phyloP scores from a whole-genome alignment of 2,329 filamentous ascomycete genomes.

The Metarhizium guizhouense region DNA sequence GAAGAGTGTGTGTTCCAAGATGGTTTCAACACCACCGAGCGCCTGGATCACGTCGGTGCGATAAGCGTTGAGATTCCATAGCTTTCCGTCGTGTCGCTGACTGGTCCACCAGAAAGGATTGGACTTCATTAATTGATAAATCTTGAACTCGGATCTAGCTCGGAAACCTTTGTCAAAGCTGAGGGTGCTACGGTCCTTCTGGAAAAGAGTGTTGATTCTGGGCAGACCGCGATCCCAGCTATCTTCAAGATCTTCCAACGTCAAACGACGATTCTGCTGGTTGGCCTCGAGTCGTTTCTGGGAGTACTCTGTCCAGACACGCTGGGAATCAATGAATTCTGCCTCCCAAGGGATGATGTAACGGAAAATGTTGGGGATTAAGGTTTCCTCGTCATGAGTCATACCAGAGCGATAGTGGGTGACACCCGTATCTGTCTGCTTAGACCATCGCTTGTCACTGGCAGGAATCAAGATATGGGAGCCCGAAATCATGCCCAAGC shows the following conservation, averaged over 20 bases:
- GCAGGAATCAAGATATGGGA: slow-evolving; percentile 96
- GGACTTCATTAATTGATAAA: slow-evolving; percentile 97
- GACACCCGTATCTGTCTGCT: slow-evolving; percentile 94
- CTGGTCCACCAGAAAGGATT: slow-evolving; percentile 99
- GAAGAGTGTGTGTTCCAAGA: slow-evolving; percentile 92
- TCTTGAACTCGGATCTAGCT: slow-evolving; percentile 91
- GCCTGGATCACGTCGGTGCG: slow-evolving; percentile 96
- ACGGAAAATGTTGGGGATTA: slow-evolving; percentile 98
- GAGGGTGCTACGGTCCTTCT: slow-evolving; percentile 93
- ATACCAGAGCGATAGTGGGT: slow-evolving; percentile 96
- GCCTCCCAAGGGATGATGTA: slow-evolving; percentile 99
- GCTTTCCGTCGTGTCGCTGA: slow-evolving; percentile 90
- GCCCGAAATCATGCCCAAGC: slow-evolving; percentile 96
- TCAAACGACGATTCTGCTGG: slow-evolving; percentile 90
- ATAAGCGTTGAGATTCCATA: slow-evolving; percentile 96
- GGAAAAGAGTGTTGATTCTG: slow-evolving; percentile 97
- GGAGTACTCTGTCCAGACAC: slow-evolving; percentile 98
- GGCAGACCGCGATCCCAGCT: slow-evolving; percentile 97
- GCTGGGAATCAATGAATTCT: slow-evolving; percentile 97
- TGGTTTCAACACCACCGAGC: slow-evolving; percentile 92
- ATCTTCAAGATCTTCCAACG: slow-evolving; percentile 92
- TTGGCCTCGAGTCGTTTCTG: slow-evolving; percentile 96
- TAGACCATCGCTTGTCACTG: slow-evolving; percentile 96
- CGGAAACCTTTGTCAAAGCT: slow-evolving; percentile 99
- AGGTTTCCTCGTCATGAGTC: slow-evolving; percentile 94